Evolutionary conservation across 306 rosid species (phyloP), one percentile per base, ranked within the genome.

Genomic region (Acmispon strigosus): DNA sequence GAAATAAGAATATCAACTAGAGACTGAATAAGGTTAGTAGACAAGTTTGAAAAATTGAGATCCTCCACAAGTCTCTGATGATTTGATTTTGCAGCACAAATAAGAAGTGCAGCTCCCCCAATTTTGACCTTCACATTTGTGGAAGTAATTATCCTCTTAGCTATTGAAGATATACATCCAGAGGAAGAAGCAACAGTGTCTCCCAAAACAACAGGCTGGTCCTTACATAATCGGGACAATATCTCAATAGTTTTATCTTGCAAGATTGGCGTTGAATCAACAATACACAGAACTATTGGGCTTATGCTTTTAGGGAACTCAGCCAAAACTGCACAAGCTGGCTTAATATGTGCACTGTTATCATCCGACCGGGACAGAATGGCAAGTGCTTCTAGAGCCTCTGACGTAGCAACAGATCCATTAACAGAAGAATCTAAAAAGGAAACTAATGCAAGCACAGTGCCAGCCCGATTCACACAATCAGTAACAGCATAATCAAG

Each of bases 231-330:
- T 66, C 89, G 81, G 36, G 97, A 90, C 59, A 88, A 78, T 76
- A 93, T 90, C 86, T 93, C 92, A 73, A 93, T 84, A 58, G 97
- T 94, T 72, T 90, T 93, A 78, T 93, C 97, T 89, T 90, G 97
- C 72, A 88, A 78, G 68, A 58, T 36, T 12, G 97, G 96, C 47
- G 87, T 53, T 41, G 92, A 82, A 76, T 87, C 91, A 37, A 85
- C 84, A 72, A 93, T 88, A 62, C 94, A 88, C 45, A 83, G 73
- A 68, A 90, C 98, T 68, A 93, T 88, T 8, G 98, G 98, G 64
- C 66, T 76, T 81, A 93, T 82, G 88, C 89, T 85, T 78, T 88
- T 47, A 8, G 97, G 96, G 62, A 76, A 81, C 74, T 90, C 98
- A 62, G 97, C 89, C 57, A 93, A 90, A 79, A 93, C 85, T 76